phyloP scores from a whole-genome alignment of 2,329 filamentous ascomycete genomes.

The Pleomassaria siparia region DNA sequence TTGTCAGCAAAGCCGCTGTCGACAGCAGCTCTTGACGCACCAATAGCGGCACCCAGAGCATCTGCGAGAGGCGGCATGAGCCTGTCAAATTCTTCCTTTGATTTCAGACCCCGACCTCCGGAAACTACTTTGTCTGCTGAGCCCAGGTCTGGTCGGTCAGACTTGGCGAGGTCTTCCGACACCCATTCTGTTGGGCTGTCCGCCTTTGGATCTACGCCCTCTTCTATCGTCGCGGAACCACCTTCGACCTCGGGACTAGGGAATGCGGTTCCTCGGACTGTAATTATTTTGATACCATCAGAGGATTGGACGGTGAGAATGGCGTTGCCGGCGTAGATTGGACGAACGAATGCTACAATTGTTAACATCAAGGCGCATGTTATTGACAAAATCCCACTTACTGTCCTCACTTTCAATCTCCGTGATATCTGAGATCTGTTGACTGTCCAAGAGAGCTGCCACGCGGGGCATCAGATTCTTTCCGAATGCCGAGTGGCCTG shows the following conservation, averaged over 20 bases:
- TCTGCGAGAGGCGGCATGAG: slow-evolving; percentile 92
- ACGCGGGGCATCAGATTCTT: slow-evolving; percentile 93
- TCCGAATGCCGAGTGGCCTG: slow-evolving; percentile 90
- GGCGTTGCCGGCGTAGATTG: slow-evolving; percentile 97
- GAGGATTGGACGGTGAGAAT: slow-evolving; percentile 93
- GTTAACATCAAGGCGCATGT: slow-evolving; percentile 5
- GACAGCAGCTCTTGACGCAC: slow-evolving; percentile 90
- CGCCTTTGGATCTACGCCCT: slow-evolving; percentile 80
- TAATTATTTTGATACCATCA: slow-evolving; percentile 84
- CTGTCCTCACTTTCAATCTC: slow-evolving; percentile 84
- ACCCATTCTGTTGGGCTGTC: slow-evolving; percentile 81
- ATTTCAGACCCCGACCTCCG: slow-evolving; percentile 92
- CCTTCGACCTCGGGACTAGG: slow-evolving; percentile 69
- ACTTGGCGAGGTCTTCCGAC: slow-evolving; percentile 89
- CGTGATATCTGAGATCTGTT: slow-evolving; percentile 92
- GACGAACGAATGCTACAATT: slow-evolving; percentile 74
- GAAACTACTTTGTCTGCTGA: slow-evolving; percentile 91
- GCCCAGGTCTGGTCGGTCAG: slow-evolving; percentile 87
- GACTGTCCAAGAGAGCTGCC: slow-evolving; percentile 85
- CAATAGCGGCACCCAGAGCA: slow-evolving; percentile 89
- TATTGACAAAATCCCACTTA: slow-evolving; percentile 42
- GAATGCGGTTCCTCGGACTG: slow-evolving; percentile 91
- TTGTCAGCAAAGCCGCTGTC: slow-evolving; percentile 98
- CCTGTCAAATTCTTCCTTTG: slow-evolving; percentile 94
- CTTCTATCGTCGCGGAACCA: slow-evolving; percentile 74